phyloP scores from a whole-genome alignment of 148 eudicot species.

The Nyssa sinensis region DNA sequence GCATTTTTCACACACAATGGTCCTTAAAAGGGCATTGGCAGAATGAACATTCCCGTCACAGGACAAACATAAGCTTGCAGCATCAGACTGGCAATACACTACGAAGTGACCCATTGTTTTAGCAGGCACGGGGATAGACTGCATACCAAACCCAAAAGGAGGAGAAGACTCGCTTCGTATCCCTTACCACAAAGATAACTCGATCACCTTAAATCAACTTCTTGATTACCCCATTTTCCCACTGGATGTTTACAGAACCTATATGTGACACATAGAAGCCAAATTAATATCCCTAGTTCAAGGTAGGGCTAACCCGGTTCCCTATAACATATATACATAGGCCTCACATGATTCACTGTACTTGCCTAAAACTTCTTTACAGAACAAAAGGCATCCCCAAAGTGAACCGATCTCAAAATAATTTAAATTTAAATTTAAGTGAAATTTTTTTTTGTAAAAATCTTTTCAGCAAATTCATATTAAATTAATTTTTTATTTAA shows the following conservation, averaged over 20 bases:
- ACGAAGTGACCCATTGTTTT: constrained; percentile 14
- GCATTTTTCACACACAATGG: constrained; percentile 49
- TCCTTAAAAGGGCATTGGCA: constrained; percentile 53
- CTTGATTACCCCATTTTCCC: not conserved
- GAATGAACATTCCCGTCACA: constrained; percentile 58
- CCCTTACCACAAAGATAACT: not conserved
- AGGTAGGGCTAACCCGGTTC: too few species aligned
- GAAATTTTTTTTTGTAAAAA: too few species aligned
- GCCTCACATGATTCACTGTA: not conserved
- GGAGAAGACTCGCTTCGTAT: not conserved
- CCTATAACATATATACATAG: not conserved
- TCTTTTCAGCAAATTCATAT: too few species aligned
- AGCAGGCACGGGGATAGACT: not conserved
- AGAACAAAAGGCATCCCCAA: not conserved
- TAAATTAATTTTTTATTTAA: too few species aligned
- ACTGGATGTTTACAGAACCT: not conserved
- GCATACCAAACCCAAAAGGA: not conserved
- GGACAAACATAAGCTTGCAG: constrained; percentile 49
- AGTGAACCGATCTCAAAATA: too few species aligned
- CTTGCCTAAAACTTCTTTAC: not conserved
- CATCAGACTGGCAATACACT: constrained; percentile 54
- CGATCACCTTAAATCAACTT: not conserved
- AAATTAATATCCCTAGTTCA: not conserved
- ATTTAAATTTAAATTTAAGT: too few species aligned
- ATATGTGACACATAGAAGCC: not conserved